Evolutionary conservation across 495 filamentous ascomycete species (phyloP).

Genomic region (Penicillium pulvis): DNA sequence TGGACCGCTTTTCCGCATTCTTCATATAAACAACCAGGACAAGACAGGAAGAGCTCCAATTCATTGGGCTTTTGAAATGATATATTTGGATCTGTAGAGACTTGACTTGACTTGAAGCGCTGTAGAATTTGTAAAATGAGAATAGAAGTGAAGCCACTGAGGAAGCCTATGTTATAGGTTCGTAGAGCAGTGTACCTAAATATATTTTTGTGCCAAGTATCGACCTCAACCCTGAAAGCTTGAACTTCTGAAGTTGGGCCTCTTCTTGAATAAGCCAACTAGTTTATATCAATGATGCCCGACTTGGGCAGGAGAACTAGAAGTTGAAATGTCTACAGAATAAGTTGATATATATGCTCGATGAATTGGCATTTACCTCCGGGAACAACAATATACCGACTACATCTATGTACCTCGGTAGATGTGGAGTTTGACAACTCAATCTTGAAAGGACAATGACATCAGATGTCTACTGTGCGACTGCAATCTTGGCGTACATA

Average conservation of each 20-base stretch:
- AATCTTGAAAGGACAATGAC: background rate
- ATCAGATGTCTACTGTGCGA: background rate
- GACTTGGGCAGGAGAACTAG: too few relatives aligned
- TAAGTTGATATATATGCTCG: background rate
- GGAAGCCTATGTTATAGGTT: too few relatives aligned
- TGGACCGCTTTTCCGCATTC: background rate
- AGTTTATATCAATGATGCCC: too few relatives aligned
- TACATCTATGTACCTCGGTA: background rate
- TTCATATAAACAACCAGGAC: background rate
- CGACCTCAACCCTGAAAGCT: too few relatives aligned
- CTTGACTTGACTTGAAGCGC: too few relatives aligned
- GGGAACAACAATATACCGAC: background rate
- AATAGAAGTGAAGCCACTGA: too few relatives aligned
- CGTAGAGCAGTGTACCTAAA: too few relatives aligned
- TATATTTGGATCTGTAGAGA: background rate
- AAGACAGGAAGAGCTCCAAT: background rate
- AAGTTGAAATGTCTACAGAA: too few relatives aligned
- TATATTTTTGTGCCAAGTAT: too few relatives aligned
- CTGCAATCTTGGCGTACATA: background rate
- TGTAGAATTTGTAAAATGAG: too few relatives aligned
- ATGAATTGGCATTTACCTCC: background rate
- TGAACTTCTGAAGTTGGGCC: too few relatives aligned
- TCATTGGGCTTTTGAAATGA: background rate
- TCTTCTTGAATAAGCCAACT: background rate
- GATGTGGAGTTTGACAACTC: background rate